phyloP scores from a whole-genome alignment of 2,329 filamentous ascomycete species.

The Neofusicoccum umdonicola region DNA sequence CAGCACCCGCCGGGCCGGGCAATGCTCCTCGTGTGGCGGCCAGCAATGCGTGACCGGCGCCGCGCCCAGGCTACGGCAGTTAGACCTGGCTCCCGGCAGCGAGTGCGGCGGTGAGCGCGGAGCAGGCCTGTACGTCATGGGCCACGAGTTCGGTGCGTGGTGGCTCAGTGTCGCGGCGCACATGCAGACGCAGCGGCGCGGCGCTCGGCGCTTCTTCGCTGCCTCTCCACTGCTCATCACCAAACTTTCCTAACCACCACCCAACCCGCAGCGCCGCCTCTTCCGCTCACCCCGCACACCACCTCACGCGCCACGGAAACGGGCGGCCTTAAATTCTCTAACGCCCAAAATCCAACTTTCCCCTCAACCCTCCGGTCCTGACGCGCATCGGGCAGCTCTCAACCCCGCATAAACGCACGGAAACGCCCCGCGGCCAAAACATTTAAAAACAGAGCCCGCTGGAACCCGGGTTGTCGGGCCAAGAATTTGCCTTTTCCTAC shows the following conservation, averaged over 20 bases:
- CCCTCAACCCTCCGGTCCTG: too few relatives aligned
- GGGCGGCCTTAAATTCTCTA: not conserved
- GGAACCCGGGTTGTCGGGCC: too few relatives aligned
- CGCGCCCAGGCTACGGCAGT: not conserved
- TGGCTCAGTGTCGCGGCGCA: too few relatives aligned
- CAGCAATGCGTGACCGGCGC: not conserved
- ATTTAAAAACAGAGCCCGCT: too few relatives aligned
- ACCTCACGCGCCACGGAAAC: not conserved
- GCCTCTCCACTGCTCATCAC: not conserved
- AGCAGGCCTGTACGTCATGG: constrained; percentile 4
- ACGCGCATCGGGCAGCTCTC: too few relatives aligned
- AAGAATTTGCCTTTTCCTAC: too few relatives aligned
- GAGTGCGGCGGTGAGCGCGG: not conserved
- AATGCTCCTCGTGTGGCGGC: not conserved
- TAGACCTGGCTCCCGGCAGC: not conserved
- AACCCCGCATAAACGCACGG: too few relatives aligned
- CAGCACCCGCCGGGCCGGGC: not conserved
- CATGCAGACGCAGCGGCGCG: too few relatives aligned
- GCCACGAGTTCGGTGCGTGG: not conserved
- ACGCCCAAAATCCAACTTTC: too few relatives aligned
- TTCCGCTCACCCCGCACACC: not conserved
- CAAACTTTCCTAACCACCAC: not conserved
- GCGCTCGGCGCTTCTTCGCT: constrained; percentile 8
- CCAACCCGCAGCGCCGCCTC: not conserved
- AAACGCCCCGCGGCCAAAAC: too few relatives aligned